Evolutionary conservation across 2,329 filamentous ascomycete species (phyloP).

Genomic region (Trichoderma breve): DNA sequence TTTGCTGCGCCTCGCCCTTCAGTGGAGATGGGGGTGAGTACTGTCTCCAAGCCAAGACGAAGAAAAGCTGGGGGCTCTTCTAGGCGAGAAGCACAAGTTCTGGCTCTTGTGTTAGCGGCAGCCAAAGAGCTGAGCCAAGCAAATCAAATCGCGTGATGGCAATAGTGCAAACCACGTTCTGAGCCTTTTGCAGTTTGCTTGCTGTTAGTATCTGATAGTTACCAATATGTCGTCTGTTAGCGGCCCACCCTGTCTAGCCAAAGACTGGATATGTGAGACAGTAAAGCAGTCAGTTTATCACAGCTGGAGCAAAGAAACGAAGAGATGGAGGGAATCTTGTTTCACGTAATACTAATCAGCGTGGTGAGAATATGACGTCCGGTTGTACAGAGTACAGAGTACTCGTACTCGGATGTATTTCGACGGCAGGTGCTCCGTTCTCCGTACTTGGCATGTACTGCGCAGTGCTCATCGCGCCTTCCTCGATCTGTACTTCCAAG

Average conservation of each 20-base stretch:
- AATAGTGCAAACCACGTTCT: not conserved
- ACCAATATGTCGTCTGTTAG: not conserved
- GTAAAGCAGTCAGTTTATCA: not conserved
- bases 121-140: not conserved
- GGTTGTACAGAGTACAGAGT: not conserved
- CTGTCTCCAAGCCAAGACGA: not conserved
- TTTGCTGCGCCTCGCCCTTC: slow-evolving; percentile 18
- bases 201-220: not conserved
- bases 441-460: not conserved
- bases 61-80: not conserved
- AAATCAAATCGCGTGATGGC: not conserved
- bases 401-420: not conserved
- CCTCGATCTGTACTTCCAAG: not conserved
- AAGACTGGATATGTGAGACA: not conserved
- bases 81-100: not conserved
- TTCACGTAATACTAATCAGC: not conserved
- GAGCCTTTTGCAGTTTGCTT: not conserved
- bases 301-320: not conserved
- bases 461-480: not conserved
- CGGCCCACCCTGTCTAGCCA: not conserved
- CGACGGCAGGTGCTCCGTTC: not conserved
- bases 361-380: not conserved
- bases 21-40: slow-evolving; percentile 1
- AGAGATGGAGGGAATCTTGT: not conserved
- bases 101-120: slow-evolving; percentile 1